phyloP scores from a whole-genome alignment of 2,329 filamentous ascomycete species.

The Fusarium verticillioides region DNA sequence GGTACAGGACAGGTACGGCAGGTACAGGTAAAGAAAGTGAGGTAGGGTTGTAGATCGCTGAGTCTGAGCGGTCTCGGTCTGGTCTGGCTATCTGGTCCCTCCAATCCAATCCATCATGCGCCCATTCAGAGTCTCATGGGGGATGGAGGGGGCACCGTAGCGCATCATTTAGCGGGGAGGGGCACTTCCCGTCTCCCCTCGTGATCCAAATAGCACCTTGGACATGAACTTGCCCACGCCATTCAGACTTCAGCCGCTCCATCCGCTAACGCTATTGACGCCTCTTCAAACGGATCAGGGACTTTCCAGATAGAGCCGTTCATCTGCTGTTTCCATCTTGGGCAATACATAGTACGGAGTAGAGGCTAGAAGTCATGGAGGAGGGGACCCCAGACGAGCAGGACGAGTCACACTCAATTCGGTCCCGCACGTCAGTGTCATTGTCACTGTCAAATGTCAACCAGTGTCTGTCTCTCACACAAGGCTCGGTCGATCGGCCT shows the following conservation, averaged over 20 bases:
- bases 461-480: background rate
- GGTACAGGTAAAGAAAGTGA: conserved; percentile 13
- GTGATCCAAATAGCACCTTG: conserved; percentile 17
- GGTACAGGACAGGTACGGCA: conserved; percentile 9
- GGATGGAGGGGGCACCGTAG: background rate
- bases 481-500: conserved; percentile 18
- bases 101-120: conserved; percentile 19
- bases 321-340: background rate
- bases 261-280: conserved; percentile 24
- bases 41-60: conserved; percentile 27
- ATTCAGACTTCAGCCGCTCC: conserved; percentile 13
- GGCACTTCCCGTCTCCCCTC: conserved; percentile 20
- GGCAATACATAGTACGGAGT: background rate
- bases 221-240: conserved; percentile 12
- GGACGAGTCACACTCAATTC: background rate
- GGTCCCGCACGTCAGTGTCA: conserved; percentile 12
- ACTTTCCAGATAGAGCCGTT: background rate
- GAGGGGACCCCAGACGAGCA: background rate
- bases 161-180: background rate
- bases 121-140: conserved; percentile 22
- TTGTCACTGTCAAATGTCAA: conserved; percentile 15
- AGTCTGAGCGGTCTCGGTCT: conserved; percentile 10
- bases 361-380: background rate
- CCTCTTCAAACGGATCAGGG: conserved; percentile 10
- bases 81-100: background rate